phyloP scores from a whole-genome alignment of 2,329 filamentous ascomycete species.

The Cadophora luteo-olivacea region DNA sequence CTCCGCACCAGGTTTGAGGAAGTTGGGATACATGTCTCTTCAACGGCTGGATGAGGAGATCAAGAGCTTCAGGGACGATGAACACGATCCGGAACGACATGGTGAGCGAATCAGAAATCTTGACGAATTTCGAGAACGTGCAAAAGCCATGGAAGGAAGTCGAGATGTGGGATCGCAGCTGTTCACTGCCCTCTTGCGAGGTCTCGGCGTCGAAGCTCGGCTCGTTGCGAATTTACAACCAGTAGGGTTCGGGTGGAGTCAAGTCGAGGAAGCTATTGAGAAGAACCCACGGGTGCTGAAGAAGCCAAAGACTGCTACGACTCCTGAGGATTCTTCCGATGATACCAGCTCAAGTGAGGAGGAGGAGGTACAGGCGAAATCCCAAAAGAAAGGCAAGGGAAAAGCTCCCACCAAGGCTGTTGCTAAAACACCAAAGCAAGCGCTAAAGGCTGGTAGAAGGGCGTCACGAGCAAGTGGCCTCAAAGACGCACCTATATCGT shows the following conservation, averaged over 20 bases:
- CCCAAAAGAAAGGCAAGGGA: slow-evolving; percentile 34
- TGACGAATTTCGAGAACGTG: slow-evolving; percentile 71
- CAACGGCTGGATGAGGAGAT: slow-evolving; percentile 76
- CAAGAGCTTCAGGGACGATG: slow-evolving; percentile 69
- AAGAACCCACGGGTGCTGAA: slow-evolving; percentile 39
- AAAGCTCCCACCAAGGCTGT: slow-evolving; percentile 34
- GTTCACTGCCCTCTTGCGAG: slow-evolving; percentile 84
- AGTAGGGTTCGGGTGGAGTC: slow-evolving; percentile 89
- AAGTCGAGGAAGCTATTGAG: slow-evolving; percentile 76
- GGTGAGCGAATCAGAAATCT: slow-evolving; percentile 77
- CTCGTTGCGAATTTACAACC: slow-evolving; percentile 87
- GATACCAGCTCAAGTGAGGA: slow-evolving; percentile 35
- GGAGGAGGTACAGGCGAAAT: slow-evolving; percentile 37
- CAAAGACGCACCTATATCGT: slow-evolving; percentile 49
- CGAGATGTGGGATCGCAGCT: slow-evolving; percentile 88
- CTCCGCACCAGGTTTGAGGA: slow-evolving; percentile 81
- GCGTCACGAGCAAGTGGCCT: slow-evolving; percentile 38
- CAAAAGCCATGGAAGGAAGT: slow-evolving; percentile 77
- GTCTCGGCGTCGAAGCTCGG: slow-evolving; percentile 80
- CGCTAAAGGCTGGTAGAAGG: slow-evolving; percentile 31
- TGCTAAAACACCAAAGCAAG: slow-evolving; percentile 28
- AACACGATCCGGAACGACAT: slow-evolving; percentile 67
- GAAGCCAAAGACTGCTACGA: slow-evolving; percentile 33
- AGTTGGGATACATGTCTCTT: slow-evolving; percentile 86
- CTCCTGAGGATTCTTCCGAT: slow-evolving; percentile 20